These are phyloP conservation scores for Penicillium odoratum DNA, from an alignment of 495 filamentous ascomycete species.

Conservation along the genomic window DNA sequence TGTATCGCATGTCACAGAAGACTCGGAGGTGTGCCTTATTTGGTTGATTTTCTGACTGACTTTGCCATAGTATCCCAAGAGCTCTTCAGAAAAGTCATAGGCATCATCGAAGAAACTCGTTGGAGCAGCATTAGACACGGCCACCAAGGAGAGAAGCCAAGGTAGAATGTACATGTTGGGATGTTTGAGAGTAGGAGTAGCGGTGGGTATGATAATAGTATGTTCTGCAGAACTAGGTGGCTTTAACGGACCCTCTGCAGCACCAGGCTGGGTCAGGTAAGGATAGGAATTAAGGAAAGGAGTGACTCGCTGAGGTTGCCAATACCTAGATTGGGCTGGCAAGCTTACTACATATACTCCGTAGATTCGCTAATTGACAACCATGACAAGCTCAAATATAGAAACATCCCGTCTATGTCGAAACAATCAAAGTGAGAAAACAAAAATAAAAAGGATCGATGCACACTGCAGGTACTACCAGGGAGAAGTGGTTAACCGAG, in stretches of 20 bases:
- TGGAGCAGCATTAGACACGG: constrained; percentile 38
- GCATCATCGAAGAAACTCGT: constrained; percentile 32
- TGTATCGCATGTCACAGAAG: constrained; percentile 32
- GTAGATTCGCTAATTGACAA: constrained; percentile 20
- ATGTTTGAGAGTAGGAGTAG: neutral
- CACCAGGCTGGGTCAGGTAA: constrained; percentile 15
- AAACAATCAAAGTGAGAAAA: constrained; percentile 17
- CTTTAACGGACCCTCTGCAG: constrained; percentile 14
- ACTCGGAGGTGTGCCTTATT: constrained; percentile 16
- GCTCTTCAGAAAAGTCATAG: constrained; percentile 40
- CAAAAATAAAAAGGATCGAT: constrained; percentile 28
- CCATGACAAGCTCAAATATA: constrained; percentile 22
- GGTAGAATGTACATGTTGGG: constrained; percentile 31
- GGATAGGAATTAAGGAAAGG: constrained; percentile 13
- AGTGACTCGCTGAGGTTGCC: constrained; percentile 13
- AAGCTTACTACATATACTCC: constrained; percentile 20
- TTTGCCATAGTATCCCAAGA: constrained; percentile 38
- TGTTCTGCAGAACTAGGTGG: neutral
- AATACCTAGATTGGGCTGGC: constrained; percentile 11
- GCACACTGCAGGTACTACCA: constrained; percentile 32
- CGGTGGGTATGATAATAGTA: neutral
- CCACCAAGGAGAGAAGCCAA: constrained; percentile 32
- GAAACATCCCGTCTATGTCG: constrained; percentile 26
- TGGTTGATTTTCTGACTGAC: constrained; percentile 41
- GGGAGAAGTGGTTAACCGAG: constrained; percentile 15